Base-by-base conservation (phyloP, 495 filamentous ascomycete genomes). In the Terfezia boudieri region DNA sequence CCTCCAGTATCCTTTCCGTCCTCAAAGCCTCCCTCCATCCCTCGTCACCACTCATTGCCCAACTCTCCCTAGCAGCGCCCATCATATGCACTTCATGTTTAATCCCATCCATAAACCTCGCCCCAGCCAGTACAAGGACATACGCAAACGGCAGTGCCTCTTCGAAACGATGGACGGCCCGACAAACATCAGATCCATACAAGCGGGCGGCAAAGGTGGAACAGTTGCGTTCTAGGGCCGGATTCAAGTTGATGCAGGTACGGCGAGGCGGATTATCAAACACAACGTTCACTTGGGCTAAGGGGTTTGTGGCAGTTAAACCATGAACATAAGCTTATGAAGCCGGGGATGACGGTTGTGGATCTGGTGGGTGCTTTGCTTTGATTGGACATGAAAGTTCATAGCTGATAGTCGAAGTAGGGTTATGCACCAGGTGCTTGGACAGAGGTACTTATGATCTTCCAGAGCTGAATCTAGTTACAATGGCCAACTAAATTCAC, bases 391-490 rank as follows among this genome's bases (percentile, higher is more conserved):
- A 32, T 4, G 26, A 32, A 32, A 32, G 26, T 32, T 32, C 7
- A 7, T 32, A 32, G 26, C 26, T 32, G 26, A 32, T 32, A 32
- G 7, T 32, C 26, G 26, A 32, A 32, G 8, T 61, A 88, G 84
- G 90, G 90, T 26, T 98, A 84, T 69, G 90, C 90, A 6, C 90
- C 90, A 14, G 90, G 92, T 0, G 81, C 78, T 20, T 98, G 90
- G 90, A 93, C 86, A 38, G 87, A 98, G 70, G 82, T 86, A 67
- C 53, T 51, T 12, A 36, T 32, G 26, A 4, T 1, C 26, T 32
- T 7, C 26, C 26, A 32, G 26, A 7, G 4, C 26, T 32, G 26
- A 7, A 32, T 49, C 35, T 38, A 36, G 50, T 37, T 23, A 12
- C 54, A 6, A 54, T 52, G 12, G 51, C 20, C 7, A 43, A 35